Percentiles rank a stretch among this genome's conserved stretches.
phyloP scores from a whole-genome alignment of 441 rosid genomes.

The Sinapis alba region DNA sequence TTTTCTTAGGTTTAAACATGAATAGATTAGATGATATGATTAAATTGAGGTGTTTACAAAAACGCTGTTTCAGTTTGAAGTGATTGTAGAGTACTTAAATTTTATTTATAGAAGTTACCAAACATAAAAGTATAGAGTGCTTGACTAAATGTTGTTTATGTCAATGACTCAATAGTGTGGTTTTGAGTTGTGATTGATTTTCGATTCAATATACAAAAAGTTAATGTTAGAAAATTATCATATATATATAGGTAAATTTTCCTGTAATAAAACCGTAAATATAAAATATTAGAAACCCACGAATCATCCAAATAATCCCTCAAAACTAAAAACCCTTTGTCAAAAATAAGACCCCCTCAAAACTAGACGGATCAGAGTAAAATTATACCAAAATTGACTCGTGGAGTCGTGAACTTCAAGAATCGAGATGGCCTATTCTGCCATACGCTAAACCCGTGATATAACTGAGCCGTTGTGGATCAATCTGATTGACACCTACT shows the following conservation, averaged over 20 bases:
- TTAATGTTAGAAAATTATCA: not conserved
- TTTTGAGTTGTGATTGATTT: not conserved
- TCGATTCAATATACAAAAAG: not conserved
- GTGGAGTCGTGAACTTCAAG: not conserved
- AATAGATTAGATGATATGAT: not conserved
- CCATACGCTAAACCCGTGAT: not conserved
- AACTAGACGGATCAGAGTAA: not conserved
- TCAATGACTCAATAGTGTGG: not conserved
- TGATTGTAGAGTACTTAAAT: not conserved
- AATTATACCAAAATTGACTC: too few relatives aligned
- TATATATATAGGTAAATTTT: not conserved
- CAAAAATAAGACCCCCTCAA: not conserved
- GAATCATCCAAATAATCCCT: not conserved
- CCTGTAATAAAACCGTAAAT: not conserved
- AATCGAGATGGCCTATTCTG: not conserved
- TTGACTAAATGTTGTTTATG: not conserved
- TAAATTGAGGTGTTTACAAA: not conserved
- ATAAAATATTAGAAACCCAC: not conserved
- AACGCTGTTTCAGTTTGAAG: not conserved
- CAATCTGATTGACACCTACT: conserved; percentile 24
- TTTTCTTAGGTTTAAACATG: not conserved
- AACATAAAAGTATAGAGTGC: not conserved
- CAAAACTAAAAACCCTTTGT: not conserved
- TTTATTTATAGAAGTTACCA: not conserved
- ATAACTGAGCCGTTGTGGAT: conserved; percentile 5